Evolutionary conservation across 139 green algal species (phyloP).

Genomic region (Chlamydomonas sphaeroides): DNA sequence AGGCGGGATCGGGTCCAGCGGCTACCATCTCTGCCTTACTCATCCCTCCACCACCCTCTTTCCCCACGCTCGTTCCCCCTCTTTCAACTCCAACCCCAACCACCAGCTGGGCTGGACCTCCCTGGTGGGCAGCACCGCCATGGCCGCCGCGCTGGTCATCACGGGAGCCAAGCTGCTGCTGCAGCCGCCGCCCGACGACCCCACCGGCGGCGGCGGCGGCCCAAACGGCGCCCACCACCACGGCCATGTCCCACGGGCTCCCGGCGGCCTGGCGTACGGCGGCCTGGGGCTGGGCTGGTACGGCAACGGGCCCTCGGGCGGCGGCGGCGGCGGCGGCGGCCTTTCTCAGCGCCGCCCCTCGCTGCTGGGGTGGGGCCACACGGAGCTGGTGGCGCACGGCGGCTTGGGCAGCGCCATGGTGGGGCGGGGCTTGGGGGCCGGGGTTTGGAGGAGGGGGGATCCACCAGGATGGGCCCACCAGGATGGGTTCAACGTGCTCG

Average conservation of each 20-base stretch:
- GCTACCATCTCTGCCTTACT: no score
- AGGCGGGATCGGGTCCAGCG: no score
- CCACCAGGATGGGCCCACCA: no score
- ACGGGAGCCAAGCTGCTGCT: conserved; percentile 34
- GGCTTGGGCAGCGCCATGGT: conserved; percentile 31
- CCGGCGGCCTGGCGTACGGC: neutral
- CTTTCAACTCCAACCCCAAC: no score
- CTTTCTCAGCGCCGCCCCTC: no score
- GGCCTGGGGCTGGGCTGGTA: neutral
- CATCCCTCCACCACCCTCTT: no score
- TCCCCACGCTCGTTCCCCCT: no score
- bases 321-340: neutral
- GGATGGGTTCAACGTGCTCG: no score
- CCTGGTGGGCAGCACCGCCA: conserved; percentile 5
- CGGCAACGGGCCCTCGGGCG: neutral
- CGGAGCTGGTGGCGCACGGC: neutral
- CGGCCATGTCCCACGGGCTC: no score
- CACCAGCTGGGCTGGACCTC: conserved; percentile 39
- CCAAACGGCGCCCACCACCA: no score
- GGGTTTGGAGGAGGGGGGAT: neutral
- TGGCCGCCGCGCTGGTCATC: conserved; percentile 10
- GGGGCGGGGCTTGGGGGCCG: neutral
- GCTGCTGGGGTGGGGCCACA: neutral
- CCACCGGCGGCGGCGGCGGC: neutral
- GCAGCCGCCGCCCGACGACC: neutral